Percentiles rank a stretch among this genome's conserved stretches.
Conservation (phyloP, 495 filamentous ascomycete species). For the Amniculicola lignicola region DNA sequence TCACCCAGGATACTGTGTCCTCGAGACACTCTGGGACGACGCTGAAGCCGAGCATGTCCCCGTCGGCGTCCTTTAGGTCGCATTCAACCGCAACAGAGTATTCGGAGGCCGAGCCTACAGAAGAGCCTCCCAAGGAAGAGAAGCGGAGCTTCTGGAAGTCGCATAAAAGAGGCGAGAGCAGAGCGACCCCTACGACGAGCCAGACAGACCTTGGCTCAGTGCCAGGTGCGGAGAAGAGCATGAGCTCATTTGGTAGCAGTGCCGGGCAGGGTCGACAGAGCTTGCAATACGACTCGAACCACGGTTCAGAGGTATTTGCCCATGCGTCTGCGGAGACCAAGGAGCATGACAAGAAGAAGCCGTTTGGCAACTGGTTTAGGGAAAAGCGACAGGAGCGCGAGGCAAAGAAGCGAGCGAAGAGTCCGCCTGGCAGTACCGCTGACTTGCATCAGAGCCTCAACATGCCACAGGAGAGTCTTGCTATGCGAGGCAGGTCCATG, state of each 20-base stretch:
- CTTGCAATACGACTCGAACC: constrained; percentile 56
- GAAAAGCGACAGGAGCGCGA: constrained; percentile 70
- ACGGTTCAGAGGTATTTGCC: constrained; percentile 16
- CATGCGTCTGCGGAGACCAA: constrained; percentile 33
- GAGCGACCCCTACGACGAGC: constrained; percentile 32
- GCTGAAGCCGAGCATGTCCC: constrained; percentile 60
- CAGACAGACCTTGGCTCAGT: constrained; percentile 54
- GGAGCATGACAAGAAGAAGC: constrained; percentile 62
- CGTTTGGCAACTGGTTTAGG: constrained; percentile 79
- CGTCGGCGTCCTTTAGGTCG: constrained; percentile 65
- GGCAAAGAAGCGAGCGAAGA: constrained; percentile 55
- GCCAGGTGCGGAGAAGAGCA: constrained; percentile 64
- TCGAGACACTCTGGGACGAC: constrained; percentile 46
- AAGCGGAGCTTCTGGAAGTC: constrained; percentile 26
- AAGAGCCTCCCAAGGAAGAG: constrained; percentile 46
- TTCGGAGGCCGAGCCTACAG: constrained; percentile 69
- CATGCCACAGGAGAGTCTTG: constrained; percentile 18
- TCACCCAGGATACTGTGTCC: constrained; percentile 20
- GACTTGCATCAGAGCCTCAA: constrained; percentile 26
- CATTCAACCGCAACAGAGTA: constrained; percentile 73
- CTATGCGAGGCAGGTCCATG: constrained; percentile 31
- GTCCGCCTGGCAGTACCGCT: constrained; percentile 43
- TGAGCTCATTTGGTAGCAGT: constrained; percentile 62
- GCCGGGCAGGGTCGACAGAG: constrained; percentile 50
- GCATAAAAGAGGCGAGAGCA: constrained; percentile 32